Conservation (phyloP, 495 filamentous ascomycete species). For the Lichenothelia convexa region DNA sequence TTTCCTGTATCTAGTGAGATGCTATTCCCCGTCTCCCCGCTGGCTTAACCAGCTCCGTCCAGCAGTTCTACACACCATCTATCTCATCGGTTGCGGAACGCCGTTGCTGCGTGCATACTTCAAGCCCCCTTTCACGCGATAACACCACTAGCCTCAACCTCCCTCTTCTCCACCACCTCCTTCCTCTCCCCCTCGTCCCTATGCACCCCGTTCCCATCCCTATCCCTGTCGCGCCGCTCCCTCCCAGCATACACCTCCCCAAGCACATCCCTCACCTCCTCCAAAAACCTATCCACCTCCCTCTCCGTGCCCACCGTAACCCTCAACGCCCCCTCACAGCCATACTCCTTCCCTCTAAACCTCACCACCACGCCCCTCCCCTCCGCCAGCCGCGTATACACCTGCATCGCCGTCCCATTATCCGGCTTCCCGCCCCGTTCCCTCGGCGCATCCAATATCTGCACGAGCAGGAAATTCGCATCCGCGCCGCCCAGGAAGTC, state of each 20-base stretch:
- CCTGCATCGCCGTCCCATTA: slow-evolving; percentile 55
- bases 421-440: slow-evolving; percentile 45
- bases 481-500: slow-evolving; percentile 58
- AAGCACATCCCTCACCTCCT: slow-evolving; percentile 44
- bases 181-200: slow-evolving; percentile 20
- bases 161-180: slow-evolving; percentile 16
- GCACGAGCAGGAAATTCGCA: slow-evolving; percentile 80
- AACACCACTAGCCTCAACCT: no score
- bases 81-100: no score
- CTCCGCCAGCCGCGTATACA: slow-evolving; percentile 76
- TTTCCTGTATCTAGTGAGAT: no score
- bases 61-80: no score
- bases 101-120: no score
- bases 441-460: slow-evolving; percentile 54
- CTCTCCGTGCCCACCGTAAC: slow-evolving; percentile 83
- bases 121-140: no score
- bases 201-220: slow-evolving; percentile 13
- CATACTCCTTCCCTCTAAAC: slow-evolving; percentile 81
- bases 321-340: slow-evolving; percentile 72
- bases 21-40: no score
- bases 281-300: slow-evolving; percentile 63
- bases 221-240: slow-evolving; percentile 2
- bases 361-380: slow-evolving; percentile 77
- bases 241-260: slow-evolving; percentile 27
- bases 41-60: no score